Evolutionary conservation across 352 stramenopile genomes (phyloP), one percentile per base, ranked within the genome.

Genomic region (Thalassiosira tumida): DNA sequence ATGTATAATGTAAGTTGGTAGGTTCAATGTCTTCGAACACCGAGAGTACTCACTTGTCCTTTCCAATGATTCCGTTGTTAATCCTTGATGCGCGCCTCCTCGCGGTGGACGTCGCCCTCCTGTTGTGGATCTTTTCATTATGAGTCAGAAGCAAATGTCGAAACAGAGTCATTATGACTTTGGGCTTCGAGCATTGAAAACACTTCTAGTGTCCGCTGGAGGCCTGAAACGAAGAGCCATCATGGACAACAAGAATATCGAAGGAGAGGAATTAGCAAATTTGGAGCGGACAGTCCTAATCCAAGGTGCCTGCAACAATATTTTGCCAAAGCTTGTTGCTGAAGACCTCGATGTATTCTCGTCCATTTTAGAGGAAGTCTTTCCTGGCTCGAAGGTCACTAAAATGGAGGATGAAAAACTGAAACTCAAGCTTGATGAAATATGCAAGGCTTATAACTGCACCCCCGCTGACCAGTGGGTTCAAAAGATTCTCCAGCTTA

Each of bases 131-230:
- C 96, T 99, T 17, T 99, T 99, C 93, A 98, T 99, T 62, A 94
- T 99, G 37, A 99, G 98, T 84, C 96, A 99, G 92, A 97, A 99
- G 67, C 98, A 99, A 91, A 97, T 99, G 64, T 99, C 98, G 1
- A 98, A 98, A 82, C 99, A 99, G 88, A 97, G 97, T n/a, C 99
- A 99, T 94, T 99, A 99, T 94, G 99, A 99, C 91, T 99, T 99
- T 94, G 99, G 99, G 3, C 97, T 99, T 67, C 98, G 99, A 86
- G 99, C 99, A 4, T 94, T 99, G 73, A 99, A 99, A 96, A 99
- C 98, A 73, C 98, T 99, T 50, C 96, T 99, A 1, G 98, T 99
- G 0, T 99, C 98, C 86, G 99, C 99, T 47, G 99, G 99, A 38
- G 98, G 99, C 67, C 93, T 99, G 33, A 99, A 99, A 88, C 97